Conservation (phyloP, 129 eudicot genomes). For the Heracleum sosnowskyi region DNA sequence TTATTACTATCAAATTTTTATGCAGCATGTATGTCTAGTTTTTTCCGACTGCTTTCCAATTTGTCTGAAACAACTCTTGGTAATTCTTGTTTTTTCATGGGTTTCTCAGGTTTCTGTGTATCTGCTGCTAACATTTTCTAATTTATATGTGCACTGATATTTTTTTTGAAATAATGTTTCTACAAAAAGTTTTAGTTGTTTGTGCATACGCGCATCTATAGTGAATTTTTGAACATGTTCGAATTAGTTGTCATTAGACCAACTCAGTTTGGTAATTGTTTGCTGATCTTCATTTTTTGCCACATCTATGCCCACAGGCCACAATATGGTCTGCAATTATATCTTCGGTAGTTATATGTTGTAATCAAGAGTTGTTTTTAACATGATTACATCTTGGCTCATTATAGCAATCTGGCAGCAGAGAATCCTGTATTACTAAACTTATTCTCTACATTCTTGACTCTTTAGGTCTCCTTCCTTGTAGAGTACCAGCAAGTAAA, state of each 20-base stretch:
- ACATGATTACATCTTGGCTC: neutral
- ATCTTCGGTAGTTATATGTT: neutral
- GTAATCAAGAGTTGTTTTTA: neutral
- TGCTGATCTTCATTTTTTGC: neutral
- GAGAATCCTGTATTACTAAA: neutral
- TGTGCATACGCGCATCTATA: neutral
- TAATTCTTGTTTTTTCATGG: neutral
- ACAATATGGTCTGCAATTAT: neutral
- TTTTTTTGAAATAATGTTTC: no score
- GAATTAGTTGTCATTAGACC: neutral
- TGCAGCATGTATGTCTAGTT: neutral
- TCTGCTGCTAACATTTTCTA: neutral
- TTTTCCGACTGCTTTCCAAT: neutral
- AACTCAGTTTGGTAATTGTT: neutral
- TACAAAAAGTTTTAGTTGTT: neutral
- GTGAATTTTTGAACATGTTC: no score
- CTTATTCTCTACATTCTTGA: neutral
- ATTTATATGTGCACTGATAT: neutral
- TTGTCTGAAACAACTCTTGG: neutral
- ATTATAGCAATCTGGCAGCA: neutral
- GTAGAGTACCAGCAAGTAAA: neutral
- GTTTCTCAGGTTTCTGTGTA: neutral
- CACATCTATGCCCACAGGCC: neutral
- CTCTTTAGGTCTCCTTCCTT: neutral
- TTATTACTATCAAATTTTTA: no score